Evolutionary conservation across 305 asterid genomes (phyloP), one percentile per base, ranked within the genome.

Genomic region (Galium porrigens): DNA sequence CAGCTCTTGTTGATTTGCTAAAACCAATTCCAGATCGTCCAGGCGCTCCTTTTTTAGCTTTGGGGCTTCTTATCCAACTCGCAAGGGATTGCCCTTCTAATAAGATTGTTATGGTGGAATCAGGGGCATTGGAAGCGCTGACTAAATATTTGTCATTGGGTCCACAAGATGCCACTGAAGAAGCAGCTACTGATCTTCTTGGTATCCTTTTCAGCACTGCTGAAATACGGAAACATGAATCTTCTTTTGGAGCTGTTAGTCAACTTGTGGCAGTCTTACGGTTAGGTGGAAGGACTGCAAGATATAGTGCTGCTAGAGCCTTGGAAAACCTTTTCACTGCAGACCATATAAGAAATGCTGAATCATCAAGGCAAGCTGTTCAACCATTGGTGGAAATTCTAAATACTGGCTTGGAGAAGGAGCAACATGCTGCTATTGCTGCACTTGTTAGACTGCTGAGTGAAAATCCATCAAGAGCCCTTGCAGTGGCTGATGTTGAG

Each of bases 11-110:
- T 72, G 99, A 94, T 81, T 80, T 94, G 81, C 96, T 94, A 58
- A 94, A 94, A 69, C 99, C 99, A 63, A 86, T 90, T 72, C 99
- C 99, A 7, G 97, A 90, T 76, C 95, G 99, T 48, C 99, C 99
- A 18, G 97, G 96, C 52, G 99, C 99, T 46, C 97, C 99, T 64
- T 90, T 81, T 77, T 88, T 94, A 61, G 81, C 99, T 60, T 86
- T 94, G 55, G 96, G 99, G 65, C 82, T 90, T 72, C 85, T 94
- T 74, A 87, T 86, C 67, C 97, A 87, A 80, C 97, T 94, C 63
- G 90, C 94, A 34, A 84, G 70, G 66, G 97, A 87, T 61, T 94
- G 92, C 61, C 85, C 94, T 63, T 73, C 95, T 53, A 94, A 94
- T 78, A 95, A 94, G 77, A 76, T 83, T 62, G 89, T 78, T 66